phyloP scores from a whole-genome alignment of 768 basidiomycete genomes.

The Termitomyces sp. region DNA sequence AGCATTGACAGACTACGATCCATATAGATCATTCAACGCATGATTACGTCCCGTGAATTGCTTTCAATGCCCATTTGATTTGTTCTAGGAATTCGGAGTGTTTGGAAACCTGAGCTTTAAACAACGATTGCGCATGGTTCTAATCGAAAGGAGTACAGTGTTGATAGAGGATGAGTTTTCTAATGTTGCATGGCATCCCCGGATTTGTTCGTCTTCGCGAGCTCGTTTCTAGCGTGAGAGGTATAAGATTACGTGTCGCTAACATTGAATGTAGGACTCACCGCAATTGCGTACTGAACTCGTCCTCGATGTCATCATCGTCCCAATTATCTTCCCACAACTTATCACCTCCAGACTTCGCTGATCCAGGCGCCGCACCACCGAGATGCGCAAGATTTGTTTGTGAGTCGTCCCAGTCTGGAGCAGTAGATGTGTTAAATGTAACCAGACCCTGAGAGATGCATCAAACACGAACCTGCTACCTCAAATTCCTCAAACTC shows the following conservation, averaged over 20 bases:
- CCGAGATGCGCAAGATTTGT: slow-evolving; percentile 78
- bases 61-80: not conserved
- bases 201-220: slow-evolving; percentile 51
- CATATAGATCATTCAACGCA: not conserved
- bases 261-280: slow-evolving; percentile 31
- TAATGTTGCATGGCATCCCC: slow-evolving; percentile 53
- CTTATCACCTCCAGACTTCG: slow-evolving; percentile 80
- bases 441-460: not conserved
- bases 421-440: not conserved
- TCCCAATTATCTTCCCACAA: slow-evolving; percentile 99
- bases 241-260: not conserved
- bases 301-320: slow-evolving; percentile 97
- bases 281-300: slow-evolving; percentile 95
- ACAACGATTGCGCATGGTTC: not conserved
- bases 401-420: slow-evolving; percentile 86
- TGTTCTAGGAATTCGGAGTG: not conserved
- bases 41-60: not conserved
- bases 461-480: slow-evolving; percentile 50
- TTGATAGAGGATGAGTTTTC: slow-evolving; percentile 1
- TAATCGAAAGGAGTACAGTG: not conserved
- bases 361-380: slow-evolving; percentile 67
- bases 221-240: slow-evolving; percentile 45
- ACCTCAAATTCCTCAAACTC: slow-evolving; percentile 93
- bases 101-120: not conserved
- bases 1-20: not conserved